phyloP scores from a whole-genome alignment of 192 early-diverging fungal genomes.

The Backusella westeae region DNA sequence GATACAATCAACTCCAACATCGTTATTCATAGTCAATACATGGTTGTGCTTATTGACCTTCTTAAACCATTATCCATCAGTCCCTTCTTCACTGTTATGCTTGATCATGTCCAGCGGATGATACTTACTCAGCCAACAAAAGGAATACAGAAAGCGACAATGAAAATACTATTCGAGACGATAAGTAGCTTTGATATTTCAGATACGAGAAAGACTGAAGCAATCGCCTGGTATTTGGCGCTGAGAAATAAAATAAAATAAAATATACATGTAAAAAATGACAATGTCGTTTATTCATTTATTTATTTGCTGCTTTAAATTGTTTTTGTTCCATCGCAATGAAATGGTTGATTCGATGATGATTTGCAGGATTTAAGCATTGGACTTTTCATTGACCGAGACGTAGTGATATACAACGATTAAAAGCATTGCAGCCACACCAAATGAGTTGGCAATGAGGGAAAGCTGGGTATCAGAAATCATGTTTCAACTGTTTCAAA shows the following conservation, averaged over 20 bases:
- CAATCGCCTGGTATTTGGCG: constrained; percentile 33
- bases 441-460: constrained; percentile 50
- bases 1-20: constrained; percentile 14
- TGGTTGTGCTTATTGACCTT: constrained; percentile 26
- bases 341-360: background rate
- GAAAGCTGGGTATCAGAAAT: constrained; percentile 55
- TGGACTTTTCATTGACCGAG: constrained; percentile 37
- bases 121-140: constrained; percentile 6
- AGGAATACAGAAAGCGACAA: constrained; percentile 11
- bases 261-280: background rate
- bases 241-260: constrained; percentile 18
- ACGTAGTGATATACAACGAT: constrained; percentile 58
- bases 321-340: background rate
- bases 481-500: constrained; percentile 17
- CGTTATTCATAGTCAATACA: constrained; percentile 12
- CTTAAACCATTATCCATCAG: constrained; percentile 29
- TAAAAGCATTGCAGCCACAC: constrained; percentile 48
- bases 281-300: background rate
- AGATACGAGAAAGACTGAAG: constrained; percentile 33
- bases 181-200: constrained; percentile 35
- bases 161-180: constrained; percentile 35
- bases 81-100: constrained; percentile 25
- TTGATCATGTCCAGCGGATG: constrained; percentile 11
- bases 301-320: background rate
- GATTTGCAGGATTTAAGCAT: background rate